Conservation (phyloP, 495 filamentous ascomycete genomes). For the Lophiotrema nucula region DNA sequence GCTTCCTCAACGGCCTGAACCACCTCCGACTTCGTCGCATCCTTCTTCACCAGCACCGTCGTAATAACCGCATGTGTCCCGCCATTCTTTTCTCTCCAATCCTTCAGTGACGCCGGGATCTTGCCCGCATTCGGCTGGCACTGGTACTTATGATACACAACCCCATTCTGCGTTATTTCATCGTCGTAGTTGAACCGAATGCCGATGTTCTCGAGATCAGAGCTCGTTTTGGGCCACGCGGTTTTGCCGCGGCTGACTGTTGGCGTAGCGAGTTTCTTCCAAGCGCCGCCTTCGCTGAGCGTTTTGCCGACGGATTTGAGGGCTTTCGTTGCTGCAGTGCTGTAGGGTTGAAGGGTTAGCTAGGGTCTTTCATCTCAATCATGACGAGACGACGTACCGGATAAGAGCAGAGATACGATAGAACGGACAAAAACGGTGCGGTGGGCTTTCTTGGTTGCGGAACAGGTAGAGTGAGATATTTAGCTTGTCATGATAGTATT, state of each 20-base stretch:
- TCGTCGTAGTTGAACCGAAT: not conserved
- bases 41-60: not conserved
- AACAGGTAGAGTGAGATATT: too few species aligned
- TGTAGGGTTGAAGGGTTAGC: too few species aligned
- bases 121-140: slow-evolving; percentile 6
- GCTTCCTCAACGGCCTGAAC: not conserved
- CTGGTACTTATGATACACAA: not conserved
- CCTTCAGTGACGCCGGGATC: not conserved
- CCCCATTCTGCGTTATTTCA: not conserved
- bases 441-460: too few species aligned
- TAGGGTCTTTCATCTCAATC: too few species aligned
- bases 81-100: slow-evolving; percentile 5
- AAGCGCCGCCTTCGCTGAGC: not conserved
- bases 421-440: too few species aligned
- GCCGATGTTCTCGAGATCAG: not conserved
- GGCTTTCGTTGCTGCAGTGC: too few species aligned
- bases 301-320: not conserved
- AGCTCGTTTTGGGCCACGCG: not conserved
- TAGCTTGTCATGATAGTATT: too few species aligned
- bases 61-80: slow-evolving; percentile 4
- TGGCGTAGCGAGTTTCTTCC: not conserved
- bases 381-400: too few species aligned
- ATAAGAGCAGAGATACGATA: too few species aligned
- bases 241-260: slow-evolving; percentile 1
- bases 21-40: not conserved